Percentiles rank a stretch among this genome's conserved stretches.
These are phyloP conservation scores for Wickerhamomyces kurtzmanii DNA, from an alignment of 805 yeast genomes.

Conservation along the genomic window DNA sequence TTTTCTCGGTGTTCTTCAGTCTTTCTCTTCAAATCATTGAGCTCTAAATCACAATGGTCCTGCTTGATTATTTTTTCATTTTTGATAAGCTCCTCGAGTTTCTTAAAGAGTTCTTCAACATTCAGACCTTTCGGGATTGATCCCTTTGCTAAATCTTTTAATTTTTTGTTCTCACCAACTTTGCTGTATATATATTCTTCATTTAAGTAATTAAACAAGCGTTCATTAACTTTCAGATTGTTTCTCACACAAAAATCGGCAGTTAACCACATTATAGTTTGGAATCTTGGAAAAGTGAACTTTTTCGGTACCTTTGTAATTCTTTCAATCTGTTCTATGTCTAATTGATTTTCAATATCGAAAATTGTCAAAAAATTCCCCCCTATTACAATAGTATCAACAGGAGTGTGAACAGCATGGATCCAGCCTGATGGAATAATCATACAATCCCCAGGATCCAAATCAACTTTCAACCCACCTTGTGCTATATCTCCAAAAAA, in stretches of 20 bases:
- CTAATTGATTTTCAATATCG: conserved; percentile 54
- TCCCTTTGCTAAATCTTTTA: too few relatives aligned
- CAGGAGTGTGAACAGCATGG: conserved; percentile 79
- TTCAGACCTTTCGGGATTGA: too few relatives aligned
- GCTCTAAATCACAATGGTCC: too few relatives aligned
- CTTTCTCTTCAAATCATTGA: too few relatives aligned
- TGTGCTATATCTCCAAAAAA: conserved; percentile 54
- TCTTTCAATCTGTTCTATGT: conserved; percentile 52
- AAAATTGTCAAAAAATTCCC: conserved; percentile 73
- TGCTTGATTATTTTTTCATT: too few relatives aligned
- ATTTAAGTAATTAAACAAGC: too few relatives aligned
- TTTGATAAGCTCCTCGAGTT: too few relatives aligned
- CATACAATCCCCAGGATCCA: conserved; percentile 61
- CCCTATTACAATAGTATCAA: conserved; percentile 75
- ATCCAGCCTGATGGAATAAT: conserved; percentile 91
- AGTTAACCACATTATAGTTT: conserved; percentile 59
- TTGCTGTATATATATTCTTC: too few relatives aligned
- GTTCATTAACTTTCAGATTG: too few relatives aligned
- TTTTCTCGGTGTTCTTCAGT: too few relatives aligned
- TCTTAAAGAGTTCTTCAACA: too few relatives aligned
- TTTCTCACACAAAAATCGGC: conserved; percentile 33
- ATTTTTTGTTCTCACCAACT: too few relatives aligned
- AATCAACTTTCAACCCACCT: conserved; percentile 43
- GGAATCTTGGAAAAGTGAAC: conserved; percentile 73
- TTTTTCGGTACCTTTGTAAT: conserved; percentile 63